A percentile compares a stretch with the other conserved stretches of the same genome.
These are phyloP conservation scores for Botryotinia convoluta DNA, from an alignment of 2,329 filamentous ascomycete genomes.

Conservation along the genomic window DNA sequence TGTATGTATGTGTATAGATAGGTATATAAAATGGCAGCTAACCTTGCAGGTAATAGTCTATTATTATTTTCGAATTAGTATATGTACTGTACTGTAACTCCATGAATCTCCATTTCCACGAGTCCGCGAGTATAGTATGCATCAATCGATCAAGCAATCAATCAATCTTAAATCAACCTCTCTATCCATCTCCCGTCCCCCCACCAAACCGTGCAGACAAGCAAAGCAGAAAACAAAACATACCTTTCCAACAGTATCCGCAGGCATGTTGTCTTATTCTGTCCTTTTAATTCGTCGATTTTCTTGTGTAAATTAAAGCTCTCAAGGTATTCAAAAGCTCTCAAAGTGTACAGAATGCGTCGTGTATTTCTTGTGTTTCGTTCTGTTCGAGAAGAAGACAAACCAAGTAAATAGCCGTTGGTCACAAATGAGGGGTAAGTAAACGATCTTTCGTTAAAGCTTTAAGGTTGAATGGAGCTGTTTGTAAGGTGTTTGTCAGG, in stretches of 20 bases:
- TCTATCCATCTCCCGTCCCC: background rate
- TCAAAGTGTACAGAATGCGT: slow-evolving; percentile 1
- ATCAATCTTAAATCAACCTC: background rate
- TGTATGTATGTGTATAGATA: no score
- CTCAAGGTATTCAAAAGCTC: slow-evolving; percentile 5
- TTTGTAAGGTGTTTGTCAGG: background rate
- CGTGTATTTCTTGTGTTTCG: background rate
- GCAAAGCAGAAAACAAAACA: background rate
- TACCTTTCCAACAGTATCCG: slow-evolving; percentile 26
- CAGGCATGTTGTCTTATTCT: slow-evolving; percentile 13
- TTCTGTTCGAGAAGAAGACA: background rate
- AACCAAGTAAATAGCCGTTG: background rate
- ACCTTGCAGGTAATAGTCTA: slow-evolving; percentile 40
- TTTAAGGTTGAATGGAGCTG: background rate
- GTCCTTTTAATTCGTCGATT: background rate
- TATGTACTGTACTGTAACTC: no score
- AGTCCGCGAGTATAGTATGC: background rate
- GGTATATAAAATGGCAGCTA: slow-evolving; percentile 18
- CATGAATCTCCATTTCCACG: background rate
- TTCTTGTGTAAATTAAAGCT: background rate
- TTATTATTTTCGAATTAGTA: background rate
- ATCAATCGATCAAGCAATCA: background rate
- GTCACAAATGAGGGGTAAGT: slow-evolving; percentile 1
- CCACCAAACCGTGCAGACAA: background rate
- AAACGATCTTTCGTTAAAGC: background rate